phyloP scores from a whole-genome alignment of 768 basidiomycete species.

The Leccinum rimulosum region DNA sequence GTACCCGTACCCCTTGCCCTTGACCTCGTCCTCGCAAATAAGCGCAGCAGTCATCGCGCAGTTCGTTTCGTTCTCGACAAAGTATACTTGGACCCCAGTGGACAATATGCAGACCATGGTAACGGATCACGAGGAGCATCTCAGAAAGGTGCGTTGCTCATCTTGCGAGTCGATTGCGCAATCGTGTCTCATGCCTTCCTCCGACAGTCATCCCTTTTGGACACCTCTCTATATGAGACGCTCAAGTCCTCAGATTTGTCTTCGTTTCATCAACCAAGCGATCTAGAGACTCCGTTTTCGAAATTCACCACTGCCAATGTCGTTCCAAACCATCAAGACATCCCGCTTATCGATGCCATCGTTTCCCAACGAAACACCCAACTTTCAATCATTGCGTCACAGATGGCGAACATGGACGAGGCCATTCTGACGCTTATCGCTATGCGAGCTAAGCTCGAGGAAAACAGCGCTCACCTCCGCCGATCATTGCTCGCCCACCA shows the following conservation, averaged over 20 bases:
- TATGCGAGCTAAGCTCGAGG: conserved; percentile 19
- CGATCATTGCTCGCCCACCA: conserved; percentile 24
- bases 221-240: not conserved
- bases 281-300: conserved; percentile 16
- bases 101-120: conserved; percentile 8
- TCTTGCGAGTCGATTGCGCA: conserved; percentile 27
- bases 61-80: not conserved
- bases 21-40: conserved; percentile 2
- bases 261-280: conserved; percentile 6
- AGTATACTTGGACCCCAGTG: conserved; percentile 1
- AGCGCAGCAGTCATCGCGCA: conserved; percentile 3
- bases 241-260: not conserved
- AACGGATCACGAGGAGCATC: conserved; percentile 18
- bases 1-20: not conserved
- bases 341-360: conserved; percentile 15
- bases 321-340: conserved; percentile 16
- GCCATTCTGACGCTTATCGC: conserved; percentile 19
- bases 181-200: conserved; percentile 31
- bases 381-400: conserved; percentile 16
- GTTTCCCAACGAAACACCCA: conserved; percentile 21
- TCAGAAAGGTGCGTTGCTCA: conserved; percentile 19
- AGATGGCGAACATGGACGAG: conserved; percentile 18
- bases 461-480: conserved; percentile 14
- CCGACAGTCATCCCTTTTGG: conserved; percentile 19
- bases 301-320: conserved; percentile 8